Evolutionary conservation across 2,329 filamentous ascomycete species (phyloP).

Genomic region (Celoporthe dispersa): DNA sequence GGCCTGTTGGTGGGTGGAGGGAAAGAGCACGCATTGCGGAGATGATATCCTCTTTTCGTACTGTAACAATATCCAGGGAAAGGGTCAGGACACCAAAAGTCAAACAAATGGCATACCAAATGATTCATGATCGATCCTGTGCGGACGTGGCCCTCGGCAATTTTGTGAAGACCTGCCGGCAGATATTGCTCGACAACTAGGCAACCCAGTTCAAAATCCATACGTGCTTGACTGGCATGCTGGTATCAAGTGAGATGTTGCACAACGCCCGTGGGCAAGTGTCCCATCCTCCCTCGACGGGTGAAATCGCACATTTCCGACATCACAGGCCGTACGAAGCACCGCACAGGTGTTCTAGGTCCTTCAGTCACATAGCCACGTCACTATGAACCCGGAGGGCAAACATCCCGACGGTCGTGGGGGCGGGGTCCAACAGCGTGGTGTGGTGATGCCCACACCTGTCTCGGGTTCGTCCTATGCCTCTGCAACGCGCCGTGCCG

Average conservation of each 20-base stretch:
- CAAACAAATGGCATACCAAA: slow-evolving; percentile 18
- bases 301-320: background rate
- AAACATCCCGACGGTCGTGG: background rate
- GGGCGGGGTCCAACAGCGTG: background rate
- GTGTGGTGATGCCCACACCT: background rate
- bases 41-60: slow-evolving; percentile 12
- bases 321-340: background rate
- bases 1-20: background rate
- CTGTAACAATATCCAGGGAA: slow-evolving; percentile 21
- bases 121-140: slow-evolving; percentile 13
- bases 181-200: background rate
- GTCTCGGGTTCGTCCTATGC: slow-evolving; percentile 1
- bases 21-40: background rate
- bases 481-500: background rate
- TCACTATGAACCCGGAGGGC: background rate
- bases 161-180: background rate
- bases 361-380: background rate
- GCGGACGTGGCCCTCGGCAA: background rate
- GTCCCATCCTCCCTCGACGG: background rate
- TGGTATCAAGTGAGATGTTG: too few species aligned
- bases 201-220: background rate
- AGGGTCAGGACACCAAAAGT: slow-evolving; percentile 16
- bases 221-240: background rate
- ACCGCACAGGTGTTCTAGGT: background rate
- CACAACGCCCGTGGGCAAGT: too few species aligned